Evolutionary conservation across 2,329 filamentous ascomycete species (phyloP), one percentile per base, ranked within the genome.

Genomic region (Colletotrichum sojae): DNA sequence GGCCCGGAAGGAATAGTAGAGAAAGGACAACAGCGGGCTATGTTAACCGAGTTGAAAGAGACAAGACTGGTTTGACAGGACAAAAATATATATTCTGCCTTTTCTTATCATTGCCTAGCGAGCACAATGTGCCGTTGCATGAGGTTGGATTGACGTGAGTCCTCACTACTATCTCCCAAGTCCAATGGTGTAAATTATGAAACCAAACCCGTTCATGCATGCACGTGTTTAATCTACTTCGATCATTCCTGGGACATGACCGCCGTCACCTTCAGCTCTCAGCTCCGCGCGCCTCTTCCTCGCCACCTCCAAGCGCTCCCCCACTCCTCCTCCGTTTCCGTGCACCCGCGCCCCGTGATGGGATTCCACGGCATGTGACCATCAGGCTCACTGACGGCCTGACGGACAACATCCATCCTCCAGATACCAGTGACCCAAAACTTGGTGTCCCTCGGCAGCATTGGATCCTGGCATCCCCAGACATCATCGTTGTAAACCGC

Each of bases 351-450:
- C 9, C 46, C 54, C 6, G 46, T 59, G 36, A 36, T 15, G 16
- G 45, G 46, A 25, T 46, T 5, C 62, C 54, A 25, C 45, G 22
- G 5, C 15, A 46, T 31, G 20, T 65, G 5, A 20, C 46, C 36
- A 12, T 22, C 55, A 20, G 46, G 59, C 6, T 22, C 54, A 39
- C 46, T 4, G 16, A 31, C 16, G 36, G 45, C 53, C 10, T 51
- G 22, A 6, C 31, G 45, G 16, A 45, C 2, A 31, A 52, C 22
- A 36, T 58, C n/a, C 13, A 45, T 52, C 20, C 31, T 31, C 53
- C 36, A 64, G 43, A 52, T 16, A 20, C 53, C 31, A 64, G 27
- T 43, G n/a, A 60, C 46, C 48, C 10, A 65, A 15, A 65, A 53
- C 12, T 53, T 31, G 6, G 18, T 65, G 20, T 22, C 25, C n/a